Evolutionary conservation across 768 basidiomycete species (phyloP).

Genomic region (Rhizopogon vinicolor): DNA sequence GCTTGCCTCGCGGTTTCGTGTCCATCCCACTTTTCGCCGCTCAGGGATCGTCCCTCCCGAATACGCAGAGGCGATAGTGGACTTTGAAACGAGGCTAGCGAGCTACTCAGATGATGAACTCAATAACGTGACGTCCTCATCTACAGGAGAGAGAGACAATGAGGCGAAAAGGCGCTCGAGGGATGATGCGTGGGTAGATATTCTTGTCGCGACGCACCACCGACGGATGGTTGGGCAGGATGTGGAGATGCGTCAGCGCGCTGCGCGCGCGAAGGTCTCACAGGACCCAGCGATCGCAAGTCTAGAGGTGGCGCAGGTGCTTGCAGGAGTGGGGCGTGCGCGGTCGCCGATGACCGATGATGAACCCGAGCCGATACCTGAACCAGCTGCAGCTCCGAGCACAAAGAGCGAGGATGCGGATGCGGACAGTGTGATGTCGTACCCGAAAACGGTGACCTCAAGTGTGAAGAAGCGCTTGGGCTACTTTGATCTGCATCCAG

Average conservation of each 20-base stretch:
- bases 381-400: conserved; percentile 5
- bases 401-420: conserved; percentile 33
- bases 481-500: conserved; percentile 80
- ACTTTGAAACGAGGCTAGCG: conserved; percentile 79
- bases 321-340: conserved; percentile 46
- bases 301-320: conserved; percentile 66
- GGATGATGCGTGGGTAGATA: conserved; percentile 88
- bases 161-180: conserved; percentile 40
- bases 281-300: conserved; percentile 70
- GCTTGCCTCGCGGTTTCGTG: conserved; percentile 47
- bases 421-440: conserved; percentile 36
- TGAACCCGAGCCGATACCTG: conserved; percentile 24
- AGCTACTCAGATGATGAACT: conserved; percentile 50
- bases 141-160: conserved; percentile 24
- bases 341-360: conserved; percentile 36
- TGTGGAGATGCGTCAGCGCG: conserved; percentile 30
- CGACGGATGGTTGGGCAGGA: conserved; percentile 56
- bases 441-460: conserved; percentile 15
- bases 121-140: conserved; percentile 36
- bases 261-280: conserved; percentile 19
- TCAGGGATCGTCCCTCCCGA: conserved; percentile 61
- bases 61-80: conserved; percentile 58
- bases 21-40: conserved; percentile 51
- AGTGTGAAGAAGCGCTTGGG: conserved; percentile 37
- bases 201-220: conserved; percentile 58